Percentiles rank a stretch among this genome's conserved stretches.
phyloP scores from a whole-genome alignment of 192 early-diverging fungal genomes.

The Coemansia sp. region DNA sequence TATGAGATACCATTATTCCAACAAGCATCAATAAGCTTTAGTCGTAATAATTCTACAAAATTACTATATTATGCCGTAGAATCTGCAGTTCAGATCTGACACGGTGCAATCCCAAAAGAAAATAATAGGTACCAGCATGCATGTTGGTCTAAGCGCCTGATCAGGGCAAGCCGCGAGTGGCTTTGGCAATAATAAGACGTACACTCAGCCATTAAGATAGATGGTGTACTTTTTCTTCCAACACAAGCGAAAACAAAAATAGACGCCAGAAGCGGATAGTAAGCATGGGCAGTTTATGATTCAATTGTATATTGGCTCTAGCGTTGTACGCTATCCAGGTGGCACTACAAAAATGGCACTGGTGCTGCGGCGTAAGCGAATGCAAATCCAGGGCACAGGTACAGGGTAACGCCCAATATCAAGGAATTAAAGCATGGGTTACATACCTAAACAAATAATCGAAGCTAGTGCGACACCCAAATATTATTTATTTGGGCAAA shows the following conservation, averaged over 20 bases:
- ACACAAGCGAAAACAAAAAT: too few relatives aligned
- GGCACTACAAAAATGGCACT: too few relatives aligned
- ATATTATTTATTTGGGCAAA: not conserved
- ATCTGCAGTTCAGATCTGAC: not conserved
- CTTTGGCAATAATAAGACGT: conserved; percentile 7
- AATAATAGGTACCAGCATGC: not conserved
- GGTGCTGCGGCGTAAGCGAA: not conserved
- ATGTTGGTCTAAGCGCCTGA: not conserved
- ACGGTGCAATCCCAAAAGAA: not conserved
- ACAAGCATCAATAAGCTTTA: too few relatives aligned
- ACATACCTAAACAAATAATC: not conserved
- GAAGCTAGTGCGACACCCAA: not conserved
- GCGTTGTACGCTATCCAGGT: too few relatives aligned
- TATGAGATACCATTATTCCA: too few relatives aligned
- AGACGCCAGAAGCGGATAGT: too few relatives aligned
- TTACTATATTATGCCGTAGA: not conserved
- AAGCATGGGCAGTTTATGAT: too few relatives aligned
- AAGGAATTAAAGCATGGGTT: not conserved
- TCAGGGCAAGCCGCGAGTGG: not conserved
- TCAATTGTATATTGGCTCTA: too few relatives aligned
- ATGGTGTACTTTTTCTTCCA: too few relatives aligned
- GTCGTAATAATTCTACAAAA: not conserved
- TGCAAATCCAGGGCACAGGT: not conserved
- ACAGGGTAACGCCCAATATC: not conserved
- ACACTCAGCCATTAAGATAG: not conserved